Percentiles rank a stretch among this genome's conserved stretches.
These are phyloP conservation scores for Boletus rubroflammeus DNA, from an alignment of 768 basidiomycete species.

Conservation along the genomic window DNA sequence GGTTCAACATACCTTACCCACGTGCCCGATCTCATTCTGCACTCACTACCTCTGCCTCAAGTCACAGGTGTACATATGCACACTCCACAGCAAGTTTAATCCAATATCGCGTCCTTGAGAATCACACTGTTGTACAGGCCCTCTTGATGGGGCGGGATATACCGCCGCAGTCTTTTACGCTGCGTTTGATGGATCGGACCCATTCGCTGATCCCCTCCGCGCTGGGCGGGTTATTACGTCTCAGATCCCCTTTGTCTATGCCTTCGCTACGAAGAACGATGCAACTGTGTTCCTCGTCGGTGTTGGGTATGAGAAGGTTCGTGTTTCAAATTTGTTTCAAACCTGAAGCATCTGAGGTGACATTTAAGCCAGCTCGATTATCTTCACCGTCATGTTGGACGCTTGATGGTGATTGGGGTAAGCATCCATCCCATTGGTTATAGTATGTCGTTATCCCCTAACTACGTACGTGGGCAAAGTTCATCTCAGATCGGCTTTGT, in stretches of 20 bases:
- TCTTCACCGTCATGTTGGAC: constrained; percentile 67
- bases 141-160: constrained; percentile 46
- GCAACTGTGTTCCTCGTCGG: constrained; percentile 54
- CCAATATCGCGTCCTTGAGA: constrained; percentile 40
- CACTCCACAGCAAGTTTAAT: constrained; percentile 43
- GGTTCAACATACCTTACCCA: too few relatives aligned
- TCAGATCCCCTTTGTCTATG: constrained; percentile 64
- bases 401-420: constrained; percentile 51
- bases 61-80: too few relatives aligned
- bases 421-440: constrained; percentile 60
- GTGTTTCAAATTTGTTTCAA: constrained; percentile 2
- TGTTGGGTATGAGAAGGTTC: constrained; percentile 64
- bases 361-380: constrained; percentile 58
- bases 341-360: background rate
- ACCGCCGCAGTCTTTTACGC: constrained; percentile 43
- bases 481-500: background rate
- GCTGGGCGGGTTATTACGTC: constrained; percentile 54
- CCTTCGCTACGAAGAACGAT: constrained; percentile 69
- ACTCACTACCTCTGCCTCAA: too few relatives aligned
- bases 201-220: constrained; percentile 48
- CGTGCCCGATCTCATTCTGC: too few relatives aligned
- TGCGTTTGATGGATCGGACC: constrained; percentile 46
- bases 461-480: background rate
- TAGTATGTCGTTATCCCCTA: constrained; percentile 36
- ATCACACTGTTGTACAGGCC: constrained; percentile 49